These are phyloP conservation scores for Mycosphaerella arachidis DNA, from an alignment of 2,329 filamentous ascomycete genomes.

Conservation along the genomic window DNA sequence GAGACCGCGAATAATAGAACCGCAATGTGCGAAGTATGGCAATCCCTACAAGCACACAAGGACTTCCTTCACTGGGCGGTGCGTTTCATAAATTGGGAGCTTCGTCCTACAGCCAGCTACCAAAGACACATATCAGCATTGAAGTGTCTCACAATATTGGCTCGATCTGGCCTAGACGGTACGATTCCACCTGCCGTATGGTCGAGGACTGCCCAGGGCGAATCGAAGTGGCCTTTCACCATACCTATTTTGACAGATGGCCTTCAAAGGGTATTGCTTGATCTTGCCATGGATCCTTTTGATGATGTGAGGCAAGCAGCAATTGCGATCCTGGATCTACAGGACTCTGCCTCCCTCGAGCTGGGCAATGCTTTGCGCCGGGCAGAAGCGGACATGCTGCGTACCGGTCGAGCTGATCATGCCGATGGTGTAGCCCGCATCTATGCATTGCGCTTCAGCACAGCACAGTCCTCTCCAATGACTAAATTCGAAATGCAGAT, in stretches of 20 bases:
- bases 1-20: background rate
- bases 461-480: background rate
- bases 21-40: background rate
- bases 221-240: conserved; percentile 48
- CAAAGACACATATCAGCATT: conserved; percentile 81
- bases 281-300: conserved; percentile 83
- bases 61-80: conserved; percentile 71
- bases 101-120: conserved; percentile 79
- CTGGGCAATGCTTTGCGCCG: conserved; percentile 11
- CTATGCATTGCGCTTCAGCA: conserved; percentile 52
- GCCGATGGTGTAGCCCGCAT: conserved; percentile 83
- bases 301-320: conserved; percentile 73
- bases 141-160: conserved; percentile 63
- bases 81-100: conserved; percentile 65
- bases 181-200: conserved; percentile 36
- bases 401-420: conserved; percentile 81
- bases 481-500: conserved; percentile 36
- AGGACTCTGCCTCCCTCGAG: background rate
- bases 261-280: conserved; percentile 62
- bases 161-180: conserved; percentile 63
- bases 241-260: conserved; percentile 40
- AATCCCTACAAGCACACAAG: background rate
- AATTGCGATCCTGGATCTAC: conserved; percentile 40
- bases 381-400: conserved; percentile 55
- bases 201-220: conserved; percentile 47